Conservation (phyloP, 1,284 basidiomycete genomes). For the Bondarzewia mesenterica region DNA sequence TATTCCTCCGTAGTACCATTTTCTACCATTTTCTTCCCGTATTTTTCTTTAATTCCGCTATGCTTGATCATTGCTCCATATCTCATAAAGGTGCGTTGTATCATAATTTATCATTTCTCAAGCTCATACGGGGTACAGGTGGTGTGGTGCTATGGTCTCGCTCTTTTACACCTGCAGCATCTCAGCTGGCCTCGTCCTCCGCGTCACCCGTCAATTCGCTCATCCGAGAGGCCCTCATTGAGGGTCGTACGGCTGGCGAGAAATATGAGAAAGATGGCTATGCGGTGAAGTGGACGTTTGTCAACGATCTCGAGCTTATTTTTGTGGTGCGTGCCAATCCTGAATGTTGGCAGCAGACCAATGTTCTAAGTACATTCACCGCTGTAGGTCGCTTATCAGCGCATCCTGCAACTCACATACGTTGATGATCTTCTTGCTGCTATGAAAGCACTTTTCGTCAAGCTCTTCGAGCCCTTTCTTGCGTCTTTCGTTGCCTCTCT, state of each 20-base stretch:
- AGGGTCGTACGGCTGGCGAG: conserved; percentile 69
- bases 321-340: conserved; percentile 66
- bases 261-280: conserved; percentile 90
- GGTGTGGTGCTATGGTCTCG: conserved; percentile 90
- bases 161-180: conserved; percentile 83
- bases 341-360: not conserved
- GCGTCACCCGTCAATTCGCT: conserved; percentile 86
- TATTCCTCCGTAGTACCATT: no score
- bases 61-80: conserved; percentile 88
- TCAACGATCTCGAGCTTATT: conserved; percentile 89
- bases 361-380: not conserved
- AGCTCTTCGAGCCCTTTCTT: conserved; percentile 79
- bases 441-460: conserved; percentile 78
- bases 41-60: conserved; percentile 20
- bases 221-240: conserved; percentile 85
- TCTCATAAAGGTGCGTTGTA: conserved; percentile 69
- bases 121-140: no score
- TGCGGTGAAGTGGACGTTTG: conserved; percentile 86
- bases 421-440: conserved; percentile 81
- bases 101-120: no score
- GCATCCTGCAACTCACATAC: conserved; percentile 92
- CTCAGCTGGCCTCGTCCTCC: conserved; percentile 63
- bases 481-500: conserved; percentile 76
- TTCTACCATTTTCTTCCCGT: no score
- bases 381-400: conserved; percentile 89